Evolutionary conservation across 1,139 yeast species (phyloP), one percentile per base, ranked within the genome.

Genomic region (Pneumocystis carinii): DNA sequence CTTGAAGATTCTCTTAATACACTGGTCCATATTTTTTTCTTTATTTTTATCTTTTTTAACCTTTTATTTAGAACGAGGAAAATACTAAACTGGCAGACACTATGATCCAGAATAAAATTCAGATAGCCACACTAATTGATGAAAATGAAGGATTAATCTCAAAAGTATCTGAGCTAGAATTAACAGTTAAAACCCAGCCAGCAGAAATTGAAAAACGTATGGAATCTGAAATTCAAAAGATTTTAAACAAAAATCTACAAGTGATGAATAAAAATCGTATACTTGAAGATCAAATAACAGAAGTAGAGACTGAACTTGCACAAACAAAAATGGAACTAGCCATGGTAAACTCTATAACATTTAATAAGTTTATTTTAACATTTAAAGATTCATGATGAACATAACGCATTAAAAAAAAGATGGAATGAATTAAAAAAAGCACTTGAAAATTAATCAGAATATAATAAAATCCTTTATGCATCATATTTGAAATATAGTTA

Each of bases 71-170:
- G 66, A 90, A 88, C 70, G 80, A 83, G 66, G 97, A 90, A 71
- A 97, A 92, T 72, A 80, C 85, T 41, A 83, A 81, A 63, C 80
- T 92, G 56, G 84, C 90, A 8, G 86, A 86, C 72, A 95, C 84
- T 68, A 78, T 85, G 81, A 82, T 85, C 37, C 79, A 78, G 64
- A 84, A 83, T 59, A 79, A 85, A 66, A 77, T 85, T 59, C 78
- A 81, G 64, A 81, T 86, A 62, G 89, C 85, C 12, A 84, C 86
- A 32, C 74, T 90, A 38, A 77, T 78, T 62, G 86, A 83, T 62
- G 86, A 83, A 64, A 89, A 89, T 66, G 80, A 78, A 32, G 80
- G 80, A 60, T 75, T 90, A 66, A 74, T 77, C 64, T 71, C 75
- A 1, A 84, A 83, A 66, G 79, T 87, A 27, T 75, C 75, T 1